Percentiles rank a stretch among this genome's conserved stretches.
Conservation (phyloP, 2,329 filamentous ascomycete species). For the Apiospora pterosperma region DNA sequence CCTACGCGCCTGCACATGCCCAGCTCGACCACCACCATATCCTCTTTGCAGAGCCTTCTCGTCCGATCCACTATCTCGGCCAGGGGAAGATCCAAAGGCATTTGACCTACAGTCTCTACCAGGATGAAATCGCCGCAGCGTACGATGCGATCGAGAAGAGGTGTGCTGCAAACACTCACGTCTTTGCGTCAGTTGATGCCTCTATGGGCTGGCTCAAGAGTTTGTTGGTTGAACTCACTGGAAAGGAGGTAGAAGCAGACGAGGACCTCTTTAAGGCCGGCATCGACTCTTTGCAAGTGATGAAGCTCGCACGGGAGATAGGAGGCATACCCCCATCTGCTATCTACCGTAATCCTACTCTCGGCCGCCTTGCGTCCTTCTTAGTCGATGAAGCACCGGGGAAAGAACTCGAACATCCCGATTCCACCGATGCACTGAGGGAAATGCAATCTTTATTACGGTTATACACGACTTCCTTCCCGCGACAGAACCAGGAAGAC, state of each 20-base stretch:
- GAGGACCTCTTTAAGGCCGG: slow-evolving; percentile 36
- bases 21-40: slow-evolving; percentile 10
- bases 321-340: not conserved
- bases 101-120: slow-evolving; percentile 31
- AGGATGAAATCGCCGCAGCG: slow-evolving; percentile 31
- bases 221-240: not conserved
- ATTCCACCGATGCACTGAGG: not conserved
- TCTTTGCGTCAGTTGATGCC: not conserved
- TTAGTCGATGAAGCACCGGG: slow-evolving; percentile 3
- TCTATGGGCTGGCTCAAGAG: not conserved
- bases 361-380: slow-evolving; percentile 19
- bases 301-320: slow-evolving; percentile 10
- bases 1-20: slow-evolving; percentile 39
- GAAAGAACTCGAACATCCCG: not conserved
- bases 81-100: slow-evolving; percentile 13
- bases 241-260: slow-evolving; percentile 15
- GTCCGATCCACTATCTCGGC: slow-evolving; percentile 4
- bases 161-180: too few species aligned
- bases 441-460: not conserved
- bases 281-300: slow-evolving; percentile 37
- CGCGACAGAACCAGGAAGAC: not conserved
- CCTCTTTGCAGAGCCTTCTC: slow-evolving; percentile 1
- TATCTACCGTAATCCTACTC: slow-evolving; percentile 17
- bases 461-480: not conserved
- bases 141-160: not conserved